Evolutionary conservation across 169 alveolate species (phyloP).

Genomic region (Toxoplasma gondii): DNA sequence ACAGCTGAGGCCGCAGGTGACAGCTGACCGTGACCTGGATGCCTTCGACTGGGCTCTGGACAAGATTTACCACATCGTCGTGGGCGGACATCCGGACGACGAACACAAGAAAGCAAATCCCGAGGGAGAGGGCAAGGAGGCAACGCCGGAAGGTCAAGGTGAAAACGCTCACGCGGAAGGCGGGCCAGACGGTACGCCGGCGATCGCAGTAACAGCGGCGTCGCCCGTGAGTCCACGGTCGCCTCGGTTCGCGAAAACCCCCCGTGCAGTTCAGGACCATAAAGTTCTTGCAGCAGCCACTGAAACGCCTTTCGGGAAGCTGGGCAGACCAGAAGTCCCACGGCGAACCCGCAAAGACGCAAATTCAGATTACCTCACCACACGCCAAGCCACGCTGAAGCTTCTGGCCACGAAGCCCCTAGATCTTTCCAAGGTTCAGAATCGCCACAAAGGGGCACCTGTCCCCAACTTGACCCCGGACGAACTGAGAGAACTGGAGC

Average conservation of each 20-base stretch:
- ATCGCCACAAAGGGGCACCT: conserved; percentile 14
- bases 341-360: background rate
- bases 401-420: background rate
- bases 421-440: conserved; percentile 46
- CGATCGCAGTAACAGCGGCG: background rate
- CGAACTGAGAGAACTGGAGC: conserved; percentile 27
- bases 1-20: background rate
- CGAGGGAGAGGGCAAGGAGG: background rate
- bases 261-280: background rate
- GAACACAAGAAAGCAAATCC: background rate
- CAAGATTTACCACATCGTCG: conserved; percentile 24
- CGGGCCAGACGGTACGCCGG: background rate
- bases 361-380: background rate
- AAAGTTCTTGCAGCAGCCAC: background rate
- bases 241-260: background rate
- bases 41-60: conserved; percentile 32
- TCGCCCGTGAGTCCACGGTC: background rate
- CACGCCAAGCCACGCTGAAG: background rate
- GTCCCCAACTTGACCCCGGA: conserved; percentile 51
- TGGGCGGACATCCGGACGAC: conserved; percentile 22
- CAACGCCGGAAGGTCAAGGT: background rate
- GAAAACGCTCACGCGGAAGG: background rate
- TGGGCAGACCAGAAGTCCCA: background rate
- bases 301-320: conserved; percentile 2
- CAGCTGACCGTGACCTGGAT: conserved; percentile 17